A percentile compares a stretch with the other conserved stretches of the same genome.
These are phyloP conservation scores for Pochonia chlamydosporia DNA, from an alignment of 2,329 filamentous ascomycete species.

Conservation along the genomic window DNA sequence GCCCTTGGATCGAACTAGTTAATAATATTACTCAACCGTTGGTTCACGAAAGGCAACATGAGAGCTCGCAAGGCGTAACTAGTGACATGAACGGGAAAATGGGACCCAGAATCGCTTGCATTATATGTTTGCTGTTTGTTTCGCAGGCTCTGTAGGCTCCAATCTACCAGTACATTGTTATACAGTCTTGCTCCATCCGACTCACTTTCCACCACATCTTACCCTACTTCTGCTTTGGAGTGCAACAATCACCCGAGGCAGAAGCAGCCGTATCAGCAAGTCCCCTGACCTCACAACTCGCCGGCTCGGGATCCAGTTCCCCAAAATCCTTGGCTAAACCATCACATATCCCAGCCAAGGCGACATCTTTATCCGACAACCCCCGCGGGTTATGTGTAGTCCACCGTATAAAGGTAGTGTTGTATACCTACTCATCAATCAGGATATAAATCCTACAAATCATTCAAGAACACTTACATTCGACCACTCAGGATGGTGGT, in stretches of 20 bases:
- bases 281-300: constrained; percentile 31
- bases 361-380: constrained; percentile 57
- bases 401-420: constrained; percentile 65
- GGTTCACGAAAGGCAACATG: not conserved
- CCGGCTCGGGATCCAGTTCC: constrained; percentile 36
- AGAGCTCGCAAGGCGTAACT: not conserved
- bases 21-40: constrained; percentile 6
- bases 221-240: constrained; percentile 28
- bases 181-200: not conserved
- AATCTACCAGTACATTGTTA: not conserved
- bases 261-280: constrained; percentile 41
- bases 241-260: constrained; percentile 49
- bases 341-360: constrained; percentile 59
- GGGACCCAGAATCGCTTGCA: too few species aligned
- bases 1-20: constrained; percentile 6
- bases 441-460: not conserved
- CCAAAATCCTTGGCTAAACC: constrained; percentile 49
- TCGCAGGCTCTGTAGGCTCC: too few species aligned
- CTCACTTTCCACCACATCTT: not conserved
- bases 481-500: constrained; percentile 73
- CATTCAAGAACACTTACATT: constrained; percentile 45
- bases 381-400: constrained; percentile 64
- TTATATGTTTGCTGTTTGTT: too few species aligned
- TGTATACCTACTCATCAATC: constrained; percentile 50
- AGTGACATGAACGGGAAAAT: too few species aligned